Evolutionary conservation across 805 yeast genomes (phyloP).

Genomic region (Yarrowia alimentaria): DNA sequence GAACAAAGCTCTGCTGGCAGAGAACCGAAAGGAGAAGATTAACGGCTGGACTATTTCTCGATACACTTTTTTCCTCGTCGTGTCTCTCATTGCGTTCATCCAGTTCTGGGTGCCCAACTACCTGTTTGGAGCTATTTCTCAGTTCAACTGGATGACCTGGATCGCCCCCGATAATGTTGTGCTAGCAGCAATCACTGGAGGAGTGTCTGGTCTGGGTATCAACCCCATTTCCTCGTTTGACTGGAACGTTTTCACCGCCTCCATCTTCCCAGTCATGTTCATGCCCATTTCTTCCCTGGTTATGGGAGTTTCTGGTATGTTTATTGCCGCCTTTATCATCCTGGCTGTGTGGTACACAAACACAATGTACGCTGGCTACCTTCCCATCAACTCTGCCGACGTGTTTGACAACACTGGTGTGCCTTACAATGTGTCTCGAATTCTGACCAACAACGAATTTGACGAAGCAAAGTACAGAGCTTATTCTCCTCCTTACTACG

Average conservation of each 20-base stretch:
- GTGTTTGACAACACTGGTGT: constrained; percentile 55
- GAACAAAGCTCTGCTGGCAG: constrained; percentile 39
- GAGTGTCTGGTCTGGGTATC: constrained; percentile 49
- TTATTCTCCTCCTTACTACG: constrained; percentile 67
- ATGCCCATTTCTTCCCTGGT: constrained; percentile 43
- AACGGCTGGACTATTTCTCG: constrained; percentile 62
- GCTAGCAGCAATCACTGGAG: constrained; percentile 52
- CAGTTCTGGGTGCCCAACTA: constrained; percentile 71
- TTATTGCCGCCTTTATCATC: constrained; percentile 49
- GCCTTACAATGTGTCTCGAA: constrained; percentile 49
- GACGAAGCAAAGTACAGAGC: constrained; percentile 49
- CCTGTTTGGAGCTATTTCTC: constrained; percentile 47
- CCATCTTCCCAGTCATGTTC: constrained; percentile 50
- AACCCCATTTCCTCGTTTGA: constrained; percentile 57
- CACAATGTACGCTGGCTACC: constrained; percentile 56
- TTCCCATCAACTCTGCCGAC: constrained; percentile 58
- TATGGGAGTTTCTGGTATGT: constrained; percentile 45
- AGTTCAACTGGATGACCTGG: constrained; percentile 65
- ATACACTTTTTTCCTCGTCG: constrained; percentile 48
- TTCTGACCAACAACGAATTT: constrained; percentile 43
- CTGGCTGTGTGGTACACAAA: constrained; percentile 53
- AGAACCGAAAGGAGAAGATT: constrained; percentile 46
- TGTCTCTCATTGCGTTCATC: constrained; percentile 45
- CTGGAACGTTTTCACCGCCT: constrained; percentile 55
- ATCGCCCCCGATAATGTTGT: constrained; percentile 51